Percentiles rank a stretch among this genome's conserved stretches.
phyloP scores from a whole-genome alignment of 306 rosid species.

The Corylus heterophylla region DNA sequence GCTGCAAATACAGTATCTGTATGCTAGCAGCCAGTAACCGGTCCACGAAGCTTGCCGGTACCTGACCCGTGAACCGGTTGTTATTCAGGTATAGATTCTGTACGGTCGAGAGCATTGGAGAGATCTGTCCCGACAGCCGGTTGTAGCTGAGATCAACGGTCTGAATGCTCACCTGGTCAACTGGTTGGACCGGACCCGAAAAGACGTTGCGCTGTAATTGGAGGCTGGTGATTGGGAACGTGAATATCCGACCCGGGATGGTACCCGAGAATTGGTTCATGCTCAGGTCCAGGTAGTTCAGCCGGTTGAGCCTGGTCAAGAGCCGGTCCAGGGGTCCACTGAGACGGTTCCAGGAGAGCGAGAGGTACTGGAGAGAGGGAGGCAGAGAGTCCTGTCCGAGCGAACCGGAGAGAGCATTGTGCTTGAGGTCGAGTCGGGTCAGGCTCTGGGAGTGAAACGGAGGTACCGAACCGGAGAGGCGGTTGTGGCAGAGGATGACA shows the following conservation, averaged over 20 bases:
- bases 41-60: conserved; percentile 71
- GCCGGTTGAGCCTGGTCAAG: conserved; percentile 54
- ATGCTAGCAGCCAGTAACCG: conserved; percentile 67
- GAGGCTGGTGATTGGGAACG: conserved; percentile 65
- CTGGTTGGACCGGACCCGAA: conserved; percentile 62
- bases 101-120: conserved; percentile 70
- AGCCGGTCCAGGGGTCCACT: conserved; percentile 65
- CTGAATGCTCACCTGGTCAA: conserved; percentile 56
- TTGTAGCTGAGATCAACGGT: conserved; percentile 92
- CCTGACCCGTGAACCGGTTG: conserved; percentile 84
- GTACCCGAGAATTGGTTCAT: conserved; percentile 72
- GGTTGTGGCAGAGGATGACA: conserved; percentile 87
- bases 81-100: conserved; percentile 84
- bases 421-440: conserved; percentile 81
- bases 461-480: conserved; percentile 68
- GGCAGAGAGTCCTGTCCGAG: conserved; percentile 61
- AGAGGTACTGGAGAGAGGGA: conserved; percentile 76
- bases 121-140: conserved; percentile 64
- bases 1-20: conserved; percentile 84
- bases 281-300: conserved; percentile 83
- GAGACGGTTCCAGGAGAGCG: conserved; percentile 77
- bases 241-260: conserved; percentile 70
- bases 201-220: conserved; percentile 77
- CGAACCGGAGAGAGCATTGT: conserved; percentile 76
- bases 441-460: conserved; percentile 60